Base-by-base conservation (phyloP, 2,329 filamentous ascomycete genomes). In the Thermomyces lanuginosus region DNA sequence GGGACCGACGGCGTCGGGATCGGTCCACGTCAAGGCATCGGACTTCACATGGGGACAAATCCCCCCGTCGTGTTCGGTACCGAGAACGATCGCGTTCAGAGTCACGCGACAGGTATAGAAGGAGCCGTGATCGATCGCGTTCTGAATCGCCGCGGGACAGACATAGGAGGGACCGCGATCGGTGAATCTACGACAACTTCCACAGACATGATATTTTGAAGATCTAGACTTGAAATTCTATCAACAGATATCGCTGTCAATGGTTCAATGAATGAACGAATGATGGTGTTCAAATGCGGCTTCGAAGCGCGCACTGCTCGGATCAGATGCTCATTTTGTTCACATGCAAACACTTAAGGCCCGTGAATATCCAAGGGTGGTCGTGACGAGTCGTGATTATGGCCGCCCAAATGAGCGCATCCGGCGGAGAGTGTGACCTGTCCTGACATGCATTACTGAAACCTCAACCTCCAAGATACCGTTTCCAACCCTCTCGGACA, bases 401-500 rank as follows among this genome's bases (percentile, higher is more conserved):
- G 18, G 10, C 8, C 18, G 18, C 8, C 8, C 10, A 10, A 10
- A 20, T 20, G 10, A 20, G 10, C 10, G 10, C 8, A 20, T 20
- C 7, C 18, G 8, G 7, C 18, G 8, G 10, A 20, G 7, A 7
- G 4, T 18, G 23, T 22, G 19, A 10, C 19, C 22, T 22, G 16
- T 12, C 22, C 21, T 21, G 12, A 18, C 9, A 15, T 22, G 13
- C 16, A 9, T 4, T 28, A 23, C 21, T 11, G 24, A 5, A 24
- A 50, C 42, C 46, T 21, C 44, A 33, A 16, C 53, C 50, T 25
- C 59, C 65, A 27, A 84, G 55, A 55, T 84, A 89, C 41, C 72
- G 65, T 52, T 81, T 86, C 82, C 82, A 91, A 2, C 78, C 80
- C 43, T 84, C 75, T 36, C 78, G 64, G 16, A 71, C 56, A 35